phyloP scores from a whole-genome alignment of 495 filamentous ascomycete genomes.

The Aspergillus kassunensis region DNA sequence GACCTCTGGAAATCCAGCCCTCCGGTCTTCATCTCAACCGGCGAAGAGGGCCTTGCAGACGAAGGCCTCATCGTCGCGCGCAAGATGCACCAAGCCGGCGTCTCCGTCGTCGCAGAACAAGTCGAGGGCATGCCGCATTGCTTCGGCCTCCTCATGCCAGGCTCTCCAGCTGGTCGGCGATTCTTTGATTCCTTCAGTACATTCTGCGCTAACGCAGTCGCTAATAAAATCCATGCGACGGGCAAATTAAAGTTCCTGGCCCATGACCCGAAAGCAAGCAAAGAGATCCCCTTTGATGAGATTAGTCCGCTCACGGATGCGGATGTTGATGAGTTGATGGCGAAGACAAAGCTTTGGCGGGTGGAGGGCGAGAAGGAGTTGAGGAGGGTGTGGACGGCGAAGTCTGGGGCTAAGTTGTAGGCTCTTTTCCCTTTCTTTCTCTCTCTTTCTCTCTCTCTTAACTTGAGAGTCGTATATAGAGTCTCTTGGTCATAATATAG shows the following conservation, averaged over 20 bases:
- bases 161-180: slow-evolving; percentile 38
- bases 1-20: slow-evolving; percentile 62
- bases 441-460: background rate
- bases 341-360: slow-evolving; percentile 40
- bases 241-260: slow-evolving; percentile 43
- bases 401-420: slow-evolving; percentile 51
- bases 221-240: slow-evolving; percentile 18
- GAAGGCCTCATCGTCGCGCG: slow-evolving; percentile 62
- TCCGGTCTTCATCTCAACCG: slow-evolving; percentile 70
- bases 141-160: slow-evolving; percentile 63
- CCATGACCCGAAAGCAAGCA: slow-evolving; percentile 52
- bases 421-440: background rate
- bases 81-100: slow-evolving; percentile 56
- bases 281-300: slow-evolving; percentile 46
- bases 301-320: slow-evolving; percentile 48
- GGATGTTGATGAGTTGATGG: slow-evolving; percentile 50
- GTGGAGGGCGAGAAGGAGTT: slow-evolving; percentile 42
- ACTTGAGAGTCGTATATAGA: no score
- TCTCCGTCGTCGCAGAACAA: slow-evolving; percentile 63
- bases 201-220: slow-evolving; percentile 50
- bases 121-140: slow-evolving; percentile 91
- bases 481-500: no score
- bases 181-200: slow-evolving; percentile 54
- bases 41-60: slow-evolving; percentile 76
- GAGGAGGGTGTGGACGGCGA: slow-evolving; percentile 29